phyloP scores from a whole-genome alignment of 2,329 filamentous ascomycete genomes.

The Rutstroemia sydowiana region DNA sequence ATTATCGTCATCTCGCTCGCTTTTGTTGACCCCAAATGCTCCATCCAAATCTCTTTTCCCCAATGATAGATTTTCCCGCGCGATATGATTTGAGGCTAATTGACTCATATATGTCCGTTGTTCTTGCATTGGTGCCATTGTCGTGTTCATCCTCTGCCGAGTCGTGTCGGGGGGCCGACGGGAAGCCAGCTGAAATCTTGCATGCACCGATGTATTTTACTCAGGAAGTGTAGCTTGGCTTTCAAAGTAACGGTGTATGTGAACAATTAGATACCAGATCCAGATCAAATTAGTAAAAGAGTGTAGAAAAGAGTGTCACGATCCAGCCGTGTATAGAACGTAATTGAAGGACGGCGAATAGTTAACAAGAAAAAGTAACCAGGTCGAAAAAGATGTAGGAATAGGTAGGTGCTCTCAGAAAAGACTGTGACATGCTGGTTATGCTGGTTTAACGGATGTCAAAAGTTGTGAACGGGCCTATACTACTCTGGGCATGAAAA shows the following conservation, averaged over 20 bases:
- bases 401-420: slow-evolving; percentile 9
- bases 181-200: slow-evolving; percentile 18
- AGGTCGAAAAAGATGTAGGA: slow-evolving; percentile 17
- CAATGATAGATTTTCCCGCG: neutral
- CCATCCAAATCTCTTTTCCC: slow-evolving; percentile 9
- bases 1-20: neutral
- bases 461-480: neutral
- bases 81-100: slow-evolving; percentile 12
- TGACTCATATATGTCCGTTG: slow-evolving; percentile 13
- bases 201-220: slow-evolving; percentile 16
- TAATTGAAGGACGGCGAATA: slow-evolving; percentile 16
- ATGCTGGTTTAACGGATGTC: slow-evolving; percentile 3
- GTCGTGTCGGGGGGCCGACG: slow-evolving; percentile 17
- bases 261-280: slow-evolving; percentile 6
- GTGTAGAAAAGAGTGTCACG: slow-evolving; percentile 23
- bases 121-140: slow-evolving; percentile 28
- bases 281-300: slow-evolving; percentile 12
- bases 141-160: slow-evolving; percentile 26
- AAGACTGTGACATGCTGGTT: slow-evolving; percentile 8
- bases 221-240: no score
- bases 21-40: neutral
- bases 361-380: slow-evolving; percentile 11
- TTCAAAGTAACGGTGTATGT: neutral
- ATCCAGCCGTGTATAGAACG: slow-evolving; percentile 29
- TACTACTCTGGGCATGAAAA: slow-evolving; percentile 2